Conservation (phyloP, 148 eudicot genomes). For the Heliamphora exappendiculata region DNA sequence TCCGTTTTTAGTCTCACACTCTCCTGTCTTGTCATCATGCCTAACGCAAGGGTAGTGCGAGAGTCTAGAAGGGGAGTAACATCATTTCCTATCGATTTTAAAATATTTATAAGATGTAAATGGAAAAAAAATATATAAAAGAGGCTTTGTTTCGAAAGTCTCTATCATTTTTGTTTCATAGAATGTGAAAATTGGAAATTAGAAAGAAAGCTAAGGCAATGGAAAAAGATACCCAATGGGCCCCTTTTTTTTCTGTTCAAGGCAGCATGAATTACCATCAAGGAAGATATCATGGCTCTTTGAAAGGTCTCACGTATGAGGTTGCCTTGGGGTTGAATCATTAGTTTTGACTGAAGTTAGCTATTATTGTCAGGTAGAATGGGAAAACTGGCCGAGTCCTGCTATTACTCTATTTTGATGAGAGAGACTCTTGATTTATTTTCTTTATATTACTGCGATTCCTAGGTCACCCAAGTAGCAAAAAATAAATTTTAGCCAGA, state of each 20-base stretch:
- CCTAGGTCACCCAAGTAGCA: not conserved
- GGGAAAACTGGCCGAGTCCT: not conserved
- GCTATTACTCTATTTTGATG: not conserved
- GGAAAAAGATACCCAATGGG: not conserved
- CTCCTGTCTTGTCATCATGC: too few species aligned
- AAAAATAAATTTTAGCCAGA: not conserved
- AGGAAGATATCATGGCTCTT: not conserved
- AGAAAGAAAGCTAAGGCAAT: not conserved
- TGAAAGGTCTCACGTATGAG: not conserved
- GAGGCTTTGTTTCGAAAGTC: not conserved
- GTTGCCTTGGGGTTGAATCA: not conserved
- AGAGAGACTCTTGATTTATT: not conserved
- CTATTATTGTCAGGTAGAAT: not conserved
- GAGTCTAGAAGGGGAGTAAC: too few species aligned
- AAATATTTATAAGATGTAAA: not conserved
- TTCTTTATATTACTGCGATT: not conserved
- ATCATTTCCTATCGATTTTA: too few species aligned
- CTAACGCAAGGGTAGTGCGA: too few species aligned
- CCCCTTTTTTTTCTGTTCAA: not conserved
- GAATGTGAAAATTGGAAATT: not conserved
- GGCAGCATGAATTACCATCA: not conserved
- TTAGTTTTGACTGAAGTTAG: not conserved
- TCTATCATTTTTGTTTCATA: not conserved
- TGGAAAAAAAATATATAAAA: not conserved
- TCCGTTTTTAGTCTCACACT: too few species aligned